phyloP scores from a whole-genome alignment of 2,329 filamentous ascomycete species.

The Fusarium caatingaense region DNA sequence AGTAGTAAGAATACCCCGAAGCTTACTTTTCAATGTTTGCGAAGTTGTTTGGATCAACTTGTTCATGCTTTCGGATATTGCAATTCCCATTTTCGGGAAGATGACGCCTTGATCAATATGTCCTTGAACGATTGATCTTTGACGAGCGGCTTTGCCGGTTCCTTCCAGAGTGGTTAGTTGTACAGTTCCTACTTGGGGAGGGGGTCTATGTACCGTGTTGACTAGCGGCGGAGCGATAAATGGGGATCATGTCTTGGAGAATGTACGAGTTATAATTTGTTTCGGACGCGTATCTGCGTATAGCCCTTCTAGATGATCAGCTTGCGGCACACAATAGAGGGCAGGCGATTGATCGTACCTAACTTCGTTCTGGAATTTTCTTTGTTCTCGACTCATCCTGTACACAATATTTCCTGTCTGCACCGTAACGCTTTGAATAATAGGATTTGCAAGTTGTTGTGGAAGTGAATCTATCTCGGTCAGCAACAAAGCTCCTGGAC shows the following conservation, averaged over 20 bases:
- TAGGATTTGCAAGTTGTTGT: background rate
- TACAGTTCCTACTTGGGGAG: too few species aligned
- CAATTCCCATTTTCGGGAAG: background rate
- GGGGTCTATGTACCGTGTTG: background rate
- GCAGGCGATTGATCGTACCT: background rate
- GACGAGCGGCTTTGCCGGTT: background rate
- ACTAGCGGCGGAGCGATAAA: conserved; percentile 11
- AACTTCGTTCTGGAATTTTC: conserved; percentile 2
- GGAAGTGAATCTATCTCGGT: background rate
- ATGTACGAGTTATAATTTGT: conserved; percentile 31
- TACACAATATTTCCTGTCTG: conserved; percentile 16
- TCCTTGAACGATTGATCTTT: conserved; percentile 3
- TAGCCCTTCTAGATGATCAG: background rate
- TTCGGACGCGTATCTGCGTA: conserved; percentile 25
- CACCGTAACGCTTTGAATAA: background rate
- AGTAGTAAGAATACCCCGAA: background rate
- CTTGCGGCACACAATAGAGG: too few species aligned
- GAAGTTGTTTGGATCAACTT: background rate
- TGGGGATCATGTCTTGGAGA: conserved; percentile 24
- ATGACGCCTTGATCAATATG: conserved; percentile 4
- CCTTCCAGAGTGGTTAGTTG: background rate
- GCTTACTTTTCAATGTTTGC: background rate
- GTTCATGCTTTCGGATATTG: conserved; percentile 3
- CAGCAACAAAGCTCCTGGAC: background rate
- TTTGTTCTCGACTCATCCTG: background rate